These are phyloP conservation scores for Powellomyces hirtus DNA, from an alignment of 192 early-diverging fungal species.

Conservation along the genomic window DNA sequence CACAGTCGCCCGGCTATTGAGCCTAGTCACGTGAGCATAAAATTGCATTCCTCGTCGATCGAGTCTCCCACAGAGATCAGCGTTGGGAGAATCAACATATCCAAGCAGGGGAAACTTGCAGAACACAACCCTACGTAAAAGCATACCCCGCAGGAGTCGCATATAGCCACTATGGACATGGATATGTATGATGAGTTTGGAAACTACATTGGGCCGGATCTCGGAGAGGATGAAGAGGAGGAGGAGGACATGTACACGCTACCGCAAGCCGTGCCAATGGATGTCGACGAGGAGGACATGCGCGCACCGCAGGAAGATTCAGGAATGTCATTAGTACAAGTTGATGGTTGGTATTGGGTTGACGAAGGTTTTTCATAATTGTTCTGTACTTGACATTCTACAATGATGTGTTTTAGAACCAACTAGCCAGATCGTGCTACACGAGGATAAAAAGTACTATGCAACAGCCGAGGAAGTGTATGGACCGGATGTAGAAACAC, in stretches of 20 bases:
- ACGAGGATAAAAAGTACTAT: slow-evolving; percentile 99
- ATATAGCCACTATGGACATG: slow-evolving; percentile 1
- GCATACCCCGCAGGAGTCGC: too few species aligned
- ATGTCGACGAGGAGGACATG: slow-evolving; percentile 25
- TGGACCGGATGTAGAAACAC: slow-evolving; percentile 87
- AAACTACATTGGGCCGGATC: slow-evolving; percentile 97
- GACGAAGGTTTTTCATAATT: background rate
- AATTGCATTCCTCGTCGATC: too few species aligned
- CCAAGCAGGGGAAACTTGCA: too few species aligned
- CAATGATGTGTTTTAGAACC: slow-evolving; percentile 22
- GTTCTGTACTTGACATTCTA: background rate
- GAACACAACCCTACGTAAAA: too few species aligned
- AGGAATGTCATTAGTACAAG: slow-evolving; percentile 54
- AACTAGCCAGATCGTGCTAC: slow-evolving; percentile 76
- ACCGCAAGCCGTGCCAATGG: slow-evolving; percentile 16
- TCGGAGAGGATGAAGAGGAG: slow-evolving; percentile 62
- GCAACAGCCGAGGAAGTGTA: slow-evolving; percentile 96
- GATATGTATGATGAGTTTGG: slow-evolving; percentile 58
- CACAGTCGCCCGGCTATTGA: too few species aligned
- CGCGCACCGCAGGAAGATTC: background rate
- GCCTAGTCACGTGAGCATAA: too few species aligned
- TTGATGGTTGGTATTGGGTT: slow-evolving; percentile 51
- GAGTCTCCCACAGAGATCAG: too few species aligned
- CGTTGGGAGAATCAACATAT: too few species aligned
- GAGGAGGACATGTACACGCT: slow-evolving; percentile 18